These are phyloP conservation scores for Colletotrichum zoysiae DNA, from an alignment of 2,329 filamentous ascomycete genomes.

Conservation along the genomic window DNA sequence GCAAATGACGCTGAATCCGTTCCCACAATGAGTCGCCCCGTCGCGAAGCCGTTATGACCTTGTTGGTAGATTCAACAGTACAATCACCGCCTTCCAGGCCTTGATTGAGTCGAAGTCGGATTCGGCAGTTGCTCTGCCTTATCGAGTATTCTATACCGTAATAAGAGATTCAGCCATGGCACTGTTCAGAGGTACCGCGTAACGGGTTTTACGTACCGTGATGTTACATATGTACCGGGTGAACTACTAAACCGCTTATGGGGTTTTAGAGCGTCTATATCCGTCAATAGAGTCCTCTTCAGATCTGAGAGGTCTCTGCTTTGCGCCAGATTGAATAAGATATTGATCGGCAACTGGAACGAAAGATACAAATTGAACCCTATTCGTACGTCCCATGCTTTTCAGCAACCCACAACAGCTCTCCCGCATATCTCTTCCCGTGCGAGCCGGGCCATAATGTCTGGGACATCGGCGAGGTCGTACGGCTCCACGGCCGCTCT, in stretches of 20 bases:
- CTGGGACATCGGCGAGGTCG: background rate
- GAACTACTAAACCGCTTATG: too few relatives aligned
- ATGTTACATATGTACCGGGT: too few relatives aligned
- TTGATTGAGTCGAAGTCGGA: too few relatives aligned
- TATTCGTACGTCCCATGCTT: background rate
- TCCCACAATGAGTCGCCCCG: background rate
- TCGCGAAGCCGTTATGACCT: too few relatives aligned
- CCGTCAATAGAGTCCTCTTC: background rate
- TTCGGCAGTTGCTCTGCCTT: too few relatives aligned
- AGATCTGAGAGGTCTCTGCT: background rate
- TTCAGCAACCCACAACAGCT: background rate
- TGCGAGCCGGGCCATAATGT: background rate
- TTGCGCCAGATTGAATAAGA: background rate
- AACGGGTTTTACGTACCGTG: too few relatives aligned
- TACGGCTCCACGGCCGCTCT: background rate
- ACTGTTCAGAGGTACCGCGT: too few relatives aligned
- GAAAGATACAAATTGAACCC: background rate
- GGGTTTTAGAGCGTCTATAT: too few relatives aligned
- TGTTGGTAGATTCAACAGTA: too few relatives aligned
- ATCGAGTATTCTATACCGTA: too few relatives aligned
- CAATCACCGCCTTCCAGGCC: too few relatives aligned
- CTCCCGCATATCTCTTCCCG: conserved; percentile 1
- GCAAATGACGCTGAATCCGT: background rate
- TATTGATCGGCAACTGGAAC: background rate
- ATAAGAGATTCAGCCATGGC: too few relatives aligned